Evolutionary conservation across 225 moss, liverwort and hornwort genomes (phyloP).

Genomic region (Neckera pumila): DNA sequence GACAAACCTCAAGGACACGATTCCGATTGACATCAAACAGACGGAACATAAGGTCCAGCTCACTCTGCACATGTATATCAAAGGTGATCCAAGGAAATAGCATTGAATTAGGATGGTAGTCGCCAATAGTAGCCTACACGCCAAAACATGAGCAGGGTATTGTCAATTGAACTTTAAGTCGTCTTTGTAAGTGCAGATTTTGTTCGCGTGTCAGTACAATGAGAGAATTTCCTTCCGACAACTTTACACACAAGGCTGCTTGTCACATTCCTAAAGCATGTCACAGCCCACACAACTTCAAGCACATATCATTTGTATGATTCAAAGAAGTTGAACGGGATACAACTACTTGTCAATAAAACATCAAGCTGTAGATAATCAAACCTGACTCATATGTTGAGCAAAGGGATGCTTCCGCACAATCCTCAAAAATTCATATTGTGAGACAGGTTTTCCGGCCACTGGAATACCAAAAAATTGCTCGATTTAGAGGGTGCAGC

Average conservation of each 20-base stretch:
- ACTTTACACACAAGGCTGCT: not conserved
- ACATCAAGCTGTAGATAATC: not conserved
- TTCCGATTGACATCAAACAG: conserved; percentile 64
- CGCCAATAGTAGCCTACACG: not conserved
- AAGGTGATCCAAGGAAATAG: not conserved
- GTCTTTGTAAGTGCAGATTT: not conserved
- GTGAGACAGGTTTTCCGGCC: conserved; percentile 43
- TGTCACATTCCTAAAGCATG: not conserved
- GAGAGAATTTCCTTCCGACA: not conserved
- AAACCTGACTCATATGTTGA: conserved; percentile 59
- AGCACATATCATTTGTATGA: not conserved
- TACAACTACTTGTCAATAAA: not conserved
- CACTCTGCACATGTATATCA: conserved; percentile 42
- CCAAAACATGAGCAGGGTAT: not conserved
- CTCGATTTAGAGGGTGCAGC: not conserved
- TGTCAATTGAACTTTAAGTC: not conserved
- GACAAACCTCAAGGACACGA: conserved; percentile 44
- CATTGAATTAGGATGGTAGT: not conserved
- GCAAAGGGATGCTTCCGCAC: conserved; percentile 58
- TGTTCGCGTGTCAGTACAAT: not conserved
- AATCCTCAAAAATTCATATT: conserved; percentile 39
- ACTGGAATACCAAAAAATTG: conserved; percentile 9
- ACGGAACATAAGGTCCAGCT: conserved; percentile 68
- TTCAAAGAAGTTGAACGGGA: not conserved
- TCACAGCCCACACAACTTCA: not conserved